phyloP scores from a whole-genome alignment of 306 rosid species.

The Parietaria judaica region DNA sequence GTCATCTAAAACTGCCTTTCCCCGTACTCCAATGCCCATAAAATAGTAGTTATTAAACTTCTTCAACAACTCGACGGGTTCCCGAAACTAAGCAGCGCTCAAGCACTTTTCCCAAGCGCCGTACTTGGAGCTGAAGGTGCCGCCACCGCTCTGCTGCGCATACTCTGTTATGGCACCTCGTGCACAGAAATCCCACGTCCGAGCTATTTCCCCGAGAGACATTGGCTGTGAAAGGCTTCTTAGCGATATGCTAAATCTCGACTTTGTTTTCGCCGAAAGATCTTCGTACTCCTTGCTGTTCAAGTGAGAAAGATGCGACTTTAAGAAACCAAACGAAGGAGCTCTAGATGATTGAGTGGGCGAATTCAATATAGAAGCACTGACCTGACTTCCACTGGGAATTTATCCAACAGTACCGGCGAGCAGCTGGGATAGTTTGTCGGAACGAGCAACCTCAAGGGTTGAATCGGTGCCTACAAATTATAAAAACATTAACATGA shows the following conservation, averaged over 20 bases:
- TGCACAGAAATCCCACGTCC: slow-evolving; percentile 82
- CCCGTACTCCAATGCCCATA: not conserved
- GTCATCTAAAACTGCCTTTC: not conserved
- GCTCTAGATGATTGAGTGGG: not conserved
- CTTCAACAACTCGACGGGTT: not conserved
- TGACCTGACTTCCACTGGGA: slow-evolving; percentile 78
- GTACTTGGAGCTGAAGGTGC: slow-evolving; percentile 83
- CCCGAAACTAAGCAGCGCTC: slow-evolving; percentile 35
- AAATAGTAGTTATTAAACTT: not conserved
- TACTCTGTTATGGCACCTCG: slow-evolving; percentile 63
- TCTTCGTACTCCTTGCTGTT: slow-evolving; percentile 69
- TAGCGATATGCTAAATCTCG: slow-evolving; percentile 65
- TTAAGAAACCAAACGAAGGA: not conserved
- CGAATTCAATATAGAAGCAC: not conserved
- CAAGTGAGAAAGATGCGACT: slow-evolving; percentile 16
- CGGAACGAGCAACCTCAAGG: slow-evolving; percentile 83
- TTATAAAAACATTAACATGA: slow-evolving; percentile 19
- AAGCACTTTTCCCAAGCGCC: slow-evolving; percentile 74
- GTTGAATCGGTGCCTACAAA: slow-evolving; percentile 86
- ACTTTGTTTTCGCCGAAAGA: slow-evolving; percentile 70
- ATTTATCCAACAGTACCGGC: slow-evolving; percentile 76
- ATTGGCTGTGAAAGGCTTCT: slow-evolving; percentile 74
- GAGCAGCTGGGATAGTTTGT: slow-evolving; percentile 79
- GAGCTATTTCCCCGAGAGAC: slow-evolving; percentile 67
- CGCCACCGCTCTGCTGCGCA: slow-evolving; percentile 86